Conservation (phyloP, 805 yeast species). For the Helenozyma rhizophorensis region DNA sequence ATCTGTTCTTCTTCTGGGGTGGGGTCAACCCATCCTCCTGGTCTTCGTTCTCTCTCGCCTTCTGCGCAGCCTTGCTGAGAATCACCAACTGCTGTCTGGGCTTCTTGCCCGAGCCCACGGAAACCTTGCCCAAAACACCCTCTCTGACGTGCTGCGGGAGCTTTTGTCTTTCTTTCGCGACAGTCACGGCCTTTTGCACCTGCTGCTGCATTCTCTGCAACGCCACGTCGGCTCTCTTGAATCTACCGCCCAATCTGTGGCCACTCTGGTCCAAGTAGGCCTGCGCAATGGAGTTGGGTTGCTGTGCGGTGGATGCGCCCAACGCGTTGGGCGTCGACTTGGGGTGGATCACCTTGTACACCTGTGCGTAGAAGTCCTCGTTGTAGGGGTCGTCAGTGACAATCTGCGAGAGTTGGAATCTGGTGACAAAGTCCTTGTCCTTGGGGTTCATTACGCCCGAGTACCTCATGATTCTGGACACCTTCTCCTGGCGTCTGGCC, state of each 20-base stretch:
- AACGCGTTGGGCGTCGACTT: constrained; percentile 17
- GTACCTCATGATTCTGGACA: constrained; percentile 68
- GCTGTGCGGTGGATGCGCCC: constrained; percentile 35
- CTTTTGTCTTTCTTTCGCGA: constrained; percentile 85
- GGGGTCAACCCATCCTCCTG: constrained; percentile 14
- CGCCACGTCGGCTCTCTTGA: constrained; percentile 82
- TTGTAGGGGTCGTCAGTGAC: constrained; percentile 96
- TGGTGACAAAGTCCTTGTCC: constrained; percentile 92
- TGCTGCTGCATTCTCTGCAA: constrained; percentile 97
- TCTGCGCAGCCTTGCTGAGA: constrained; percentile 47
- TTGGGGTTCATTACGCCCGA: constrained; percentile 96
- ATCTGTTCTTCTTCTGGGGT: constrained; percentile 22
- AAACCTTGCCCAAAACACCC: constrained; percentile 87
- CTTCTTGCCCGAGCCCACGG: constrained; percentile 72
- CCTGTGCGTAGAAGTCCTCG: constrained; percentile 95
- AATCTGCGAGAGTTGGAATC: constrained; percentile 91
- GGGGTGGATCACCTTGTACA: constrained; percentile 59
- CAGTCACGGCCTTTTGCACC: constrained; percentile 92
- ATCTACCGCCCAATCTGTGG: constrained; percentile 81
- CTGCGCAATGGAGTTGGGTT: constrained; percentile 80
- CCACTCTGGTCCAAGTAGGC: constrained; percentile 90
- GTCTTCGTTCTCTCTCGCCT: constrained; percentile 22
- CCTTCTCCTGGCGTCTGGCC: constrained; percentile 68
- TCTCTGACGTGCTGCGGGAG: constrained; percentile 61
- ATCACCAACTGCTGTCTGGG: constrained; percentile 84